phyloP scores from a whole-genome alignment of 2,329 filamentous ascomycete species.

The Colletotrichum coccodes region DNA sequence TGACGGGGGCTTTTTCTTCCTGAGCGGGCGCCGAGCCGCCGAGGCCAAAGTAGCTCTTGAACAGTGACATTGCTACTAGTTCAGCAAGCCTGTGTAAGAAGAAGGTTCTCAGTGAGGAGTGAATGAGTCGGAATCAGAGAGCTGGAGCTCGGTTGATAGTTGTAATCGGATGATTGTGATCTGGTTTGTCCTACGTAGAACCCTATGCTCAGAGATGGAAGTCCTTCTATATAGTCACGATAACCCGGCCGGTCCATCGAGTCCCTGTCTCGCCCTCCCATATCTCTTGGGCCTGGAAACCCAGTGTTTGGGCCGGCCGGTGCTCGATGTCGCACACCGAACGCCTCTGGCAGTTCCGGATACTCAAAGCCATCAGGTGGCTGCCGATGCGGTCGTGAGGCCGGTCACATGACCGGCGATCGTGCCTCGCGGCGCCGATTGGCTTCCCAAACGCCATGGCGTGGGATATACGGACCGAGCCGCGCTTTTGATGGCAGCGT shows the following conservation, averaged over 20 bases:
- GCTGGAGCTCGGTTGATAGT: conserved; percentile 2
- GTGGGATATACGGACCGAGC: conserved; percentile 15
- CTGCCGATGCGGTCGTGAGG: conserved; percentile 6
- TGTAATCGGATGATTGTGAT: background rate
- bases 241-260: conserved; percentile 7
- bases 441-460: conserved; percentile 3
- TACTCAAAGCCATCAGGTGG: conserved; percentile 11
- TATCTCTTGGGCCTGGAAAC: conserved; percentile 9
- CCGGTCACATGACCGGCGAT: conserved; percentile 32
- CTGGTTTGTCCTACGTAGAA: background rate
- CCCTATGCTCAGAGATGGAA: conserved; percentile 2
- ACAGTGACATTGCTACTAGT: conserved; percentile 11
- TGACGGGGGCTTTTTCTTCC: conserved; percentile 41
- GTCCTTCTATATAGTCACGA: conserved; percentile 34
- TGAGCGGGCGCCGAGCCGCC: conserved; percentile 30
- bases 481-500: background rate
- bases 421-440: background rate
- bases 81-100: background rate
- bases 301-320: conserved; percentile 1
- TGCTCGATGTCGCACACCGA: conserved; percentile 9
- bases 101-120: background rate
- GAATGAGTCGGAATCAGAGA: background rate
- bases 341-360: conserved; percentile 8
- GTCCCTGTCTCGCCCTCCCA: conserved; percentile 8
- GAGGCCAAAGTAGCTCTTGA: conserved; percentile 51